Conservation (phyloP, 2,329 filamentous ascomycete genomes). For the Saccharata proteae region DNA sequence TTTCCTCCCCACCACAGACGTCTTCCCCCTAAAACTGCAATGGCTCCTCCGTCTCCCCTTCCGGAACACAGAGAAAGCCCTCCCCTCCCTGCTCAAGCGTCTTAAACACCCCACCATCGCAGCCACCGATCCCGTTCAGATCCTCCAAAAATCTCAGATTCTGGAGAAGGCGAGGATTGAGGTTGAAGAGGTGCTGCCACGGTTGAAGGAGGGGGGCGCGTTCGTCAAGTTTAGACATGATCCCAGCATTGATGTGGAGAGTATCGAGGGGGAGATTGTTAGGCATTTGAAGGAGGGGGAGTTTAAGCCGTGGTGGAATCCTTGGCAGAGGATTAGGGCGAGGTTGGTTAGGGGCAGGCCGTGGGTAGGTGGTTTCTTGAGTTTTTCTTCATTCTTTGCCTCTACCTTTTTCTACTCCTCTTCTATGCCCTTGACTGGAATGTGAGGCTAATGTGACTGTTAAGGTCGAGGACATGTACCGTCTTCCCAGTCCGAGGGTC, state of each 20-base stretch:
- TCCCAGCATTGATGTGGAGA: slow-evolving; percentile 32
- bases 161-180: slow-evolving; percentile 52
- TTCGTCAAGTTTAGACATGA: slow-evolving; percentile 73
- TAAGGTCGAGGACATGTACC: slow-evolving; percentile 84
- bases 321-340: slow-evolving; percentile 56
- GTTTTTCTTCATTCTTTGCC: too few relatives aligned
- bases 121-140: slow-evolving; percentile 42
- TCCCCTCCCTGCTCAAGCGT: slow-evolving; percentile 38
- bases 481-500: slow-evolving; percentile 63
- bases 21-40: slow-evolving; percentile 70
- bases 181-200: slow-evolving; percentile 69
- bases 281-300: slow-evolving; percentile 55
- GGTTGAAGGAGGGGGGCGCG: slow-evolving; percentile 82
- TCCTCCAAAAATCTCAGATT: slow-evolving; percentile 26
- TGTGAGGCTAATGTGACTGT: too few relatives aligned
- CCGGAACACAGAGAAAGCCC: slow-evolving; percentile 29
- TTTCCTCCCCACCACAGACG: slow-evolving; percentile 39
- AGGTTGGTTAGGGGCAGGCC: slow-evolving; percentile 70
- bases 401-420: too few relatives aligned
- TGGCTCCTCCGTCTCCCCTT: slow-evolving; percentile 46
- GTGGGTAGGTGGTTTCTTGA: too few relatives aligned
- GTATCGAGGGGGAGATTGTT: slow-evolving; percentile 50
- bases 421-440: too few relatives aligned
- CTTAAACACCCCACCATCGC: slow-evolving; percentile 40
- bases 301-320: slow-evolving; percentile 83